Evolutionary conservation across 805 yeast species (phyloP).

Genomic region (Suhomyces pyralidae): DNA sequence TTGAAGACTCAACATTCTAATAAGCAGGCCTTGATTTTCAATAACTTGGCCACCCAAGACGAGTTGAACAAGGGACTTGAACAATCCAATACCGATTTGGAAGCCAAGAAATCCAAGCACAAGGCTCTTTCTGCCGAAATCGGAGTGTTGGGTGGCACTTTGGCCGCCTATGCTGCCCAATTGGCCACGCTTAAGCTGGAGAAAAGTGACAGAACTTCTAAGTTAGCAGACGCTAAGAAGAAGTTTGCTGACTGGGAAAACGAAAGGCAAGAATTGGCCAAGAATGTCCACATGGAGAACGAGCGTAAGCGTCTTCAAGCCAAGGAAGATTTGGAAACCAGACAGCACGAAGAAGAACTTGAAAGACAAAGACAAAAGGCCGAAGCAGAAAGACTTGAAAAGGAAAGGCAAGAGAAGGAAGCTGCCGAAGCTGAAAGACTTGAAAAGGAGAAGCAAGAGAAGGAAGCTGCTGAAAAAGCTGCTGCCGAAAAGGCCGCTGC

Average conservation of each 20-base stretch:
- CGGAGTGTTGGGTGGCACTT: constrained; percentile 38
- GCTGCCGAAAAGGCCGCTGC: constrained; percentile 30
- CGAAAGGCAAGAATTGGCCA: constrained; percentile 44
- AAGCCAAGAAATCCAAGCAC: constrained; percentile 36
- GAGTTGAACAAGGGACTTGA: constrained; percentile 39
- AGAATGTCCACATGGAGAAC: constrained; percentile 32
- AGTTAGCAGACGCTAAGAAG: constrained; percentile 42
- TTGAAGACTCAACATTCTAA: constrained; percentile 30
- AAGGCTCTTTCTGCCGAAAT: constrained; percentile 41
- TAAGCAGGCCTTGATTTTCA: constrained; percentile 27
- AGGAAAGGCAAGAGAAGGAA: constrained; percentile 22
- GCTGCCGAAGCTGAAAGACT: constrained; percentile 14
- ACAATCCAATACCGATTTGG: constrained; percentile 33
- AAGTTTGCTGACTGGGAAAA: constrained; percentile 42
- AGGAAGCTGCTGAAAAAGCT: constrained; percentile 10
- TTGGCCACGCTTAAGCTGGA: constrained; percentile 37
- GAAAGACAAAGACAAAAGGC: constrained; percentile 13
- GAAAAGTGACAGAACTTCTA: constrained; percentile 31
- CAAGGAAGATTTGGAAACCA: constrained; percentile 28
- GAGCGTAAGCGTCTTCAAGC: constrained; percentile 39
- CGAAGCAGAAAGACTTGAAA: constrained; percentile 13
- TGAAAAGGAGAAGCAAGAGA: constrained; percentile 22
- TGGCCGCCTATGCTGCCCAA: constrained; percentile 45
- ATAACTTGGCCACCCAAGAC: constrained; percentile 35
- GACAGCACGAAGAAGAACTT: constrained; percentile 14